phyloP scores from a whole-genome alignment of 2,329 filamentous ascomycete species.

The Leptographium procerum region DNA sequence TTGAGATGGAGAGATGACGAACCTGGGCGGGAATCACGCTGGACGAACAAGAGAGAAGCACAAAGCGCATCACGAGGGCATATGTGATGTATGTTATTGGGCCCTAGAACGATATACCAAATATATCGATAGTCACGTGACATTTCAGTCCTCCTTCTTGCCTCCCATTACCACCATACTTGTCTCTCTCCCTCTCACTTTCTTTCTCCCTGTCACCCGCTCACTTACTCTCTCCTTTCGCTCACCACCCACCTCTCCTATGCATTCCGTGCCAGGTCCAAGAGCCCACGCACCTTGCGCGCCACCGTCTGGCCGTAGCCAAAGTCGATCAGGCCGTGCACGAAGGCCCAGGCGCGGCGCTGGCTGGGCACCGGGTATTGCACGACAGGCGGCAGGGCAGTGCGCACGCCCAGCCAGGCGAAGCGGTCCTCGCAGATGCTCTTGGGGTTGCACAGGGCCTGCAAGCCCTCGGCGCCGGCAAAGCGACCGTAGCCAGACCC shows the following conservation, averaged over 20 bases:
- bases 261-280: slow-evolving; percentile 9
- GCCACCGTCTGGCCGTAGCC: slow-evolving; percentile 38
- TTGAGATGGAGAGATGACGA: not conserved
- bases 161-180: not conserved
- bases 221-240: not conserved
- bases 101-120: no score
- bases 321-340: slow-evolving; percentile 47
- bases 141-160: no score
- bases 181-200: not conserved
- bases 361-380: slow-evolving; percentile 68
- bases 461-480: slow-evolving; percentile 77
- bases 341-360: slow-evolving; percentile 52
- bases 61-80: no score
- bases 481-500: slow-evolving; percentile 91
- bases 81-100: no score
- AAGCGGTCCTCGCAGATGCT: slow-evolving; percentile 67
- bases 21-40: not conserved
- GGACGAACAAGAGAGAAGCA: no score
- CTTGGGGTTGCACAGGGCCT: slow-evolving; percentile 79
- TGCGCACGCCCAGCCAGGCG: slow-evolving; percentile 51
- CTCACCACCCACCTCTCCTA: not conserved
- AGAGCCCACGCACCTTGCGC: slow-evolving; percentile 7
- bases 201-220: not conserved
- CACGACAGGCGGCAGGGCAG: slow-evolving; percentile 67
- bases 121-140: no score